Evolutionary conservation across 768 basidiomycete genomes (phyloP), one percentile per base, ranked within the genome.

Genomic region (Phlegmacium glaucopus): DNA sequence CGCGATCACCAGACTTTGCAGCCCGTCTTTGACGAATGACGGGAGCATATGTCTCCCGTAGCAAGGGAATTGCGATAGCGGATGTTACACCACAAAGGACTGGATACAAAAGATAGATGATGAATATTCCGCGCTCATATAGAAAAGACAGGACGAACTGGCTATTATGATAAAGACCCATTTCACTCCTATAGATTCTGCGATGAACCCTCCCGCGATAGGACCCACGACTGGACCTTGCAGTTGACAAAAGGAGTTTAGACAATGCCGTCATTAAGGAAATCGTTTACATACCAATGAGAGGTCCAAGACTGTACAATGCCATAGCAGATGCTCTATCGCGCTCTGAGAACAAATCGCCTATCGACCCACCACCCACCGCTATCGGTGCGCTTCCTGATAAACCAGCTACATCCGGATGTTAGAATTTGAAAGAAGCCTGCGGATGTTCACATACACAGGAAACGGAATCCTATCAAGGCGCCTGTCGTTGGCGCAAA

Each of bases 41-140:
- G 1, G 90, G 90, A 0, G 75, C 82, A 57, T 90, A 92, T 0
- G 90, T 89, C 63, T 91, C 90, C 25, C 68, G 70, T n/a, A 87
- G 65, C 29, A 87, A 59, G 10, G 85, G 80, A 17, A 87, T 73
- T 5, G 77, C 84, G 4, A 83, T 27, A 17, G 65, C 77, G 45
- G 71, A 75, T 12, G 79, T 37, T 34, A 55, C 76, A 72, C 30
- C 26, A 22, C 17, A 39, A 30, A 32, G 36, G 17, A 37, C n/a
- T 26, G 22, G 10, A 27, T 44, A 22, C 10, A 48, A 28, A n/a
- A 2, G 5, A n/a, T n/a, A 42, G 12, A 12, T 15, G 13, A 42
- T 29, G 39, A n/a, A n/a, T n/a, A n/a, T 13, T 11, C 18, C 39
- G 28, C 29, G 18, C 30, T 9, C 25, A 22, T 12, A 34, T 7